phyloP scores from a whole-genome alignment of 306 rosid species.

The Fragaria ananassa region DNA sequence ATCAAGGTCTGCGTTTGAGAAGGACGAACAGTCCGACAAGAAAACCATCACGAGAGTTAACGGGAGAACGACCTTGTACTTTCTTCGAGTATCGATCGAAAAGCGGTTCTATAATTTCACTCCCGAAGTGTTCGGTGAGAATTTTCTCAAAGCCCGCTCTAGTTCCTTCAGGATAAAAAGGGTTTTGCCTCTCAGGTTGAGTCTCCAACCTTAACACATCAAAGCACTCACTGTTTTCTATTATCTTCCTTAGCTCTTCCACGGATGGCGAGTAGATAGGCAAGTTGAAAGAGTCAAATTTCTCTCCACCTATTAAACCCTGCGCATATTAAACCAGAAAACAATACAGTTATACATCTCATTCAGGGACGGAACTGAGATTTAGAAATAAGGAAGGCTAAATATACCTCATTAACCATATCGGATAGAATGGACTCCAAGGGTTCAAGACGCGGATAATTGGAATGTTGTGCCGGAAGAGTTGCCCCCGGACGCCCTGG shows the following conservation, averaged over 20 bases:
- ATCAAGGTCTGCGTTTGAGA: neutral
- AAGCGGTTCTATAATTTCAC: neutral
- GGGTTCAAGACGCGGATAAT: neutral
- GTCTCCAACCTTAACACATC: neutral
- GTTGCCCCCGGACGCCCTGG: neutral
- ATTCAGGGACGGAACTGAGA: too few relatives aligned
- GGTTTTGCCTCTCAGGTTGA: neutral
- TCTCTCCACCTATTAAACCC: slow-evolving; percentile 10
- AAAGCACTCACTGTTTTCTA: neutral
- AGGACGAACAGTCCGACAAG: neutral
- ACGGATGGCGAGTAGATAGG: slow-evolving; percentile 16
- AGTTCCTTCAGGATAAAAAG: neutral
- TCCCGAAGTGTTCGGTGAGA: neutral
- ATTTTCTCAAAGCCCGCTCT: neutral
- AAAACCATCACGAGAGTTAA: neutral
- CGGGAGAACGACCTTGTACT: neutral
- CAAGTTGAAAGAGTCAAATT: slow-evolving; percentile 19
- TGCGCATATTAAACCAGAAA: neutral
- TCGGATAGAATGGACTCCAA: slow-evolving; percentile 11
- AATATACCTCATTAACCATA: slow-evolving; percentile 16
- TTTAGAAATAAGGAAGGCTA: too few relatives aligned
- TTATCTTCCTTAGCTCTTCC: neutral
- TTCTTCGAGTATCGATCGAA: neutral
- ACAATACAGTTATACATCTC: too few relatives aligned
- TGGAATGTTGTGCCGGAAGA: neutral